A percentile compares a stretch with the other conserved stretches of the same genome.
Conservation (phyloP, 2,329 filamentous ascomycete genomes). For the Epichloe gansuensis region DNA sequence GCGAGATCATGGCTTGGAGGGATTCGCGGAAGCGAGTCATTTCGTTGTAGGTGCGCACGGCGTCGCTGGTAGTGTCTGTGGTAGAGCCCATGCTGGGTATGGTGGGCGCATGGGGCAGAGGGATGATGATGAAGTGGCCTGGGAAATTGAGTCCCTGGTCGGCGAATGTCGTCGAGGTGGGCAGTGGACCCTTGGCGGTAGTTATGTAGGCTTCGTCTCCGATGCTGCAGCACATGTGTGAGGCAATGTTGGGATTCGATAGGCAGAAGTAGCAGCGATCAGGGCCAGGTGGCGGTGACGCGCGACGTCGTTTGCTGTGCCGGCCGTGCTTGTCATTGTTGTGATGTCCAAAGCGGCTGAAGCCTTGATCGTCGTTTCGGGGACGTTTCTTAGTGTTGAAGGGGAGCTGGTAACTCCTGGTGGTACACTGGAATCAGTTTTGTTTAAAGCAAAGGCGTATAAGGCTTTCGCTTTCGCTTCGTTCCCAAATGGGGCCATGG, state of each 20-base stretch:
- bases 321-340: constrained; percentile 31
- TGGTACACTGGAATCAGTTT: constrained; percentile 52
- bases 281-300: constrained; percentile 52
- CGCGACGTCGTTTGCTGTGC: constrained; percentile 32
- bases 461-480: constrained; percentile 65
- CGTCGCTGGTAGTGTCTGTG: constrained; percentile 36
- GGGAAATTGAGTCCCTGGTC: constrained; percentile 59
- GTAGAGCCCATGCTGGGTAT: constrained; percentile 52
- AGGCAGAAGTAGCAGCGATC: constrained; percentile 92
- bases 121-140: constrained; percentile 82
- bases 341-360: constrained; percentile 41
- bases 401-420: constrained; percentile 61
- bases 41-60: constrained; percentile 55
- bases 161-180: constrained; percentile 55
- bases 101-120: constrained; percentile 69
- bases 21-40: constrained; percentile 72
- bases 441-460: constrained; percentile 66
- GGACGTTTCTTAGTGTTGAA: constrained; percentile 53
- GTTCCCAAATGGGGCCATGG: constrained; percentile 70
- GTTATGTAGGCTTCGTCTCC: constrained; percentile 81
- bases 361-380: constrained; percentile 28
- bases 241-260: constrained; percentile 70
- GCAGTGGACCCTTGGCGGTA: constrained; percentile 81
- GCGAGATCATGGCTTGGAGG: constrained; percentile 68
- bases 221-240: constrained; percentile 83